These are phyloP conservation scores for Tylopilus sp. DNA, from an alignment of 768 basidiomycete genomes.

Conservation along the genomic window DNA sequence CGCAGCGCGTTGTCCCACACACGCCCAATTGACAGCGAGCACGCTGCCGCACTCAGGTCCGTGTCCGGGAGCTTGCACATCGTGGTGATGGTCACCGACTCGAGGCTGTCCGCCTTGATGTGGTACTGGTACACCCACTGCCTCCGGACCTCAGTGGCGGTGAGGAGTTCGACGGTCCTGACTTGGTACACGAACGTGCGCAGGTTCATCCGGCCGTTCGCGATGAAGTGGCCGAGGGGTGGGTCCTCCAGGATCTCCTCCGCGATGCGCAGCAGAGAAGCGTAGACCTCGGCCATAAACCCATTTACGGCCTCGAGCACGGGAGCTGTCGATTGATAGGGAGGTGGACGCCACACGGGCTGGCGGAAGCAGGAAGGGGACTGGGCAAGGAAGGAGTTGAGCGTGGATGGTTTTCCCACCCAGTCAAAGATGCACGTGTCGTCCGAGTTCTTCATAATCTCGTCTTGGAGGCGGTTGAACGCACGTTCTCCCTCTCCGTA, in stretches of 20 bases:
- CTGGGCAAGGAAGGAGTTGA: conserved; percentile 26
- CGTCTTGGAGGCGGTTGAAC: conserved; percentile 26
- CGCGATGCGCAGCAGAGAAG: conserved; percentile 11
- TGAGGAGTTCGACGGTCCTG: conserved; percentile 7
- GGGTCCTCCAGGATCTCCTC: conserved; percentile 21
- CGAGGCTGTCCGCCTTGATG: conserved; percentile 19
- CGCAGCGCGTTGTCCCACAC: conserved; percentile 25
- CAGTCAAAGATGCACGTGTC: conserved; percentile 28
- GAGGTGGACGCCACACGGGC: conserved; percentile 7
- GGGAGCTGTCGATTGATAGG: neutral
- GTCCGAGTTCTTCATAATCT: conserved; percentile 27
- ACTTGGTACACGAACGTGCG: conserved; percentile 24
- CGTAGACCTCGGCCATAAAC: conserved; percentile 16
- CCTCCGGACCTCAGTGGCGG: conserved; percentile 9
- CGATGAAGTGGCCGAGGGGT: conserved; percentile 28
- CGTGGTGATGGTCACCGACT: conserved; percentile 15
- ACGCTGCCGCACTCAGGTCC: neutral
- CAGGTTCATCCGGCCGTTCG: conserved; percentile 29
- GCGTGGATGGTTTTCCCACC: conserved; percentile 23
- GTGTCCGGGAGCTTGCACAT: conserved; percentile 7
- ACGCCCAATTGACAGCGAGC: conserved; percentile 16
- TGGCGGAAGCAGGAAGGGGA: conserved; percentile 25
- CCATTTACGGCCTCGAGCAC: conserved; percentile 13
- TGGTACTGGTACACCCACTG: conserved; percentile 15
- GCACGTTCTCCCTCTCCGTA: conserved; percentile 24